These are phyloP conservation scores for Trichoderma endophyticum DNA, from an alignment of 2,329 filamentous ascomycete species.

Conservation along the genomic window DNA sequence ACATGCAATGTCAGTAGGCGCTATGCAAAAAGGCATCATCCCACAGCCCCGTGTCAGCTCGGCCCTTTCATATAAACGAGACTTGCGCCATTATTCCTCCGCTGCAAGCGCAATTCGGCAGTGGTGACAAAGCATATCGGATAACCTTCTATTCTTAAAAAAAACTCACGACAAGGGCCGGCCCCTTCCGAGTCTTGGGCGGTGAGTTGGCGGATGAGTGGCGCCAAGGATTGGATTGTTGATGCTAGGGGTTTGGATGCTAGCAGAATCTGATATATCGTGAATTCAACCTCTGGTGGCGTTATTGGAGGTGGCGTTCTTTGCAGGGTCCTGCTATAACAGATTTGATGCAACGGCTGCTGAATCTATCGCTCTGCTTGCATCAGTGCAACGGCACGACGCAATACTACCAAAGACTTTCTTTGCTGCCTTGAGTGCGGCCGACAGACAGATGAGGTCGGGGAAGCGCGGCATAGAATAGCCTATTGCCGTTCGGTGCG, in stretches of 20 bases:
- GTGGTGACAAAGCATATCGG: not conserved
- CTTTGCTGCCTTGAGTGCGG: not conserved
- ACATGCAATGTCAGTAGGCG: not conserved
- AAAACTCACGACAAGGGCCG: not conserved
- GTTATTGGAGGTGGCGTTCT: not conserved
- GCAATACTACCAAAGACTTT: not conserved
- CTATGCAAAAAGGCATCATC: not conserved
- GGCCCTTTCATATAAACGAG: not conserved
- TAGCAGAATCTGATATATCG: not conserved
- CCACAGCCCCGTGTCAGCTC: not conserved
- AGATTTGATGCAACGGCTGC: not conserved
- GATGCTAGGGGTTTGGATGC: not conserved
- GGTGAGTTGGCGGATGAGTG: not conserved
- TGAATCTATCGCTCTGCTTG: not conserved
- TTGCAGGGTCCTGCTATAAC: not conserved
- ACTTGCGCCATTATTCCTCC: not conserved
- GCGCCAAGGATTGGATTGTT: not conserved
- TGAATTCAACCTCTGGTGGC: not conserved
- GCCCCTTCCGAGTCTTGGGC: conserved; percentile 4
- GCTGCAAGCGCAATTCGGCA: not conserved
- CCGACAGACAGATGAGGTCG: not conserved
- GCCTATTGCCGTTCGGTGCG: not conserved
- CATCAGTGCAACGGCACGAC: not conserved
- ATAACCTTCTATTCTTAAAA: not conserved
- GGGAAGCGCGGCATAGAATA: conserved; percentile 3